A percentile compares a stretch with the other conserved stretches of the same genome.
phyloP scores from a whole-genome alignment of 345 rosid species.

The Syzygium aromaticum region DNA sequence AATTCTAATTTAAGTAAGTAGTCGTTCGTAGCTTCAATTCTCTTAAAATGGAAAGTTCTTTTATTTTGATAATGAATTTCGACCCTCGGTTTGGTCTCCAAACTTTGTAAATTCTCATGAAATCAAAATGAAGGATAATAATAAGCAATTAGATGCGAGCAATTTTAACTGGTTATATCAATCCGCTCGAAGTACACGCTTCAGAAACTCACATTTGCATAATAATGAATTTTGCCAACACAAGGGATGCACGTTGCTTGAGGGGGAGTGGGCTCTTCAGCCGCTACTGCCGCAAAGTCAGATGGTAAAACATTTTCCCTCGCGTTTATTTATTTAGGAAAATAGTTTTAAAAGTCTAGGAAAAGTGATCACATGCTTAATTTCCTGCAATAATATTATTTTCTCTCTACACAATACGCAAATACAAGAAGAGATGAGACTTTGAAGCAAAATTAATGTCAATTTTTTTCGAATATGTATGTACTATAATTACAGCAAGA shows the following conservation, averaged over 20 bases:
- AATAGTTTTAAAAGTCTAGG: neutral
- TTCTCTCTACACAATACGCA: neutral
- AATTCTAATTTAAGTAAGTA: neutral
- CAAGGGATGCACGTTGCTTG: neutral
- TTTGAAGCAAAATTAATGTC: neutral
- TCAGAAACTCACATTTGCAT: neutral
- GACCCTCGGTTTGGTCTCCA: fast-evolving
- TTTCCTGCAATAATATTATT: neutral
- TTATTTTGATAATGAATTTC: neutral
- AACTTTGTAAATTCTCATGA: fast-evolving
- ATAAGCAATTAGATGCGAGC: neutral
- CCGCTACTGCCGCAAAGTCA: neutral
- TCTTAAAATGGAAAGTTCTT: neutral
- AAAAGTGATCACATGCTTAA: neutral
- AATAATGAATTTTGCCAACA: neutral
- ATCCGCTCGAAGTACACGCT: neutral
- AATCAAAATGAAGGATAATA: neutral
- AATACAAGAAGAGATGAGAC: neutral
- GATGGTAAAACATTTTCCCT: too few relatives aligned
- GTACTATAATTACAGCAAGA: neutral
- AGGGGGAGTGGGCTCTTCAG: neutral
- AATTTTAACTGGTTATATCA: neutral
- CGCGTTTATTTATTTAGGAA: neutral
- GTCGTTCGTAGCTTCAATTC: neutral
- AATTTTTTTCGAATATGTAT: neutral